Conservation (phyloP, 2,329 filamentous ascomycete species). For the Orbilia brochopaga region DNA sequence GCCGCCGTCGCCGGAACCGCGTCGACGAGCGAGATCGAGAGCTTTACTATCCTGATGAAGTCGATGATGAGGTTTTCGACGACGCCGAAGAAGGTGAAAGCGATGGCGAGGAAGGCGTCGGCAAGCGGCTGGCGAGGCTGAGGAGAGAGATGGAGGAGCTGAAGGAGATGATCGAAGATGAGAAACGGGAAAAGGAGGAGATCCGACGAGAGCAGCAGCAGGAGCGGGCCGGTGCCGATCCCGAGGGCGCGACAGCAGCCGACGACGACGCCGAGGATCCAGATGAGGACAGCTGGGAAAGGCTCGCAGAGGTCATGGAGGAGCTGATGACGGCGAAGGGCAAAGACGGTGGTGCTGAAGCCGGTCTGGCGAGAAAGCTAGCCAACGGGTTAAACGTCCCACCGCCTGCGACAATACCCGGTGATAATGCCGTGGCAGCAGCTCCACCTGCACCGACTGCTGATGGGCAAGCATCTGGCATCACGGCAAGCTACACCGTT, state of each 20-base stretch:
- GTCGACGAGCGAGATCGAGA: conserved; percentile 62
- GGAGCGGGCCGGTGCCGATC: conserved; percentile 59
- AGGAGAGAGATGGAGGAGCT: conserved; percentile 81
- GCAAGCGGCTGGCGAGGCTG: conserved; percentile 79
- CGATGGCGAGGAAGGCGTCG: conserved; percentile 73
- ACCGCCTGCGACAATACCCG: conserved; percentile 23
- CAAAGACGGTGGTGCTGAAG: conserved; percentile 54
- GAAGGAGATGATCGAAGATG: conserved; percentile 61
- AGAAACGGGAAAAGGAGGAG: conserved; percentile 64
- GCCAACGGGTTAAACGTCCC: conserved; percentile 49
- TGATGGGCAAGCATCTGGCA: conserved; percentile 49
- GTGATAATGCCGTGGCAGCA: conserved; percentile 52
- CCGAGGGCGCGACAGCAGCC: conserved; percentile 58
- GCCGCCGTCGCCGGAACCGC: conserved; percentile 68
- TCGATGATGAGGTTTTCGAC: conserved; percentile 67
- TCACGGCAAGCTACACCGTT: conserved; percentile 66
- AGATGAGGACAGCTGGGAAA: conserved; percentile 68
- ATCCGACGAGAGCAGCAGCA: conserved; percentile 30
- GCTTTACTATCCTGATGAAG: conserved; percentile 54
- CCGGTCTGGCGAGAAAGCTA: conserved; percentile 55
- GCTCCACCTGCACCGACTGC: conserved; percentile 50
- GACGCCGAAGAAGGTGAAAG: conserved; percentile 76
- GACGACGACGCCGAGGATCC: conserved; percentile 58
- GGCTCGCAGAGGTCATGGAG: conserved; percentile 69
- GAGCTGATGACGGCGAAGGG: conserved; percentile 59